Evolutionary conservation across 169 alveolate species (phyloP), one percentile per base, ranked within the genome.

Genomic region (Toxoplasma gondii): DNA sequence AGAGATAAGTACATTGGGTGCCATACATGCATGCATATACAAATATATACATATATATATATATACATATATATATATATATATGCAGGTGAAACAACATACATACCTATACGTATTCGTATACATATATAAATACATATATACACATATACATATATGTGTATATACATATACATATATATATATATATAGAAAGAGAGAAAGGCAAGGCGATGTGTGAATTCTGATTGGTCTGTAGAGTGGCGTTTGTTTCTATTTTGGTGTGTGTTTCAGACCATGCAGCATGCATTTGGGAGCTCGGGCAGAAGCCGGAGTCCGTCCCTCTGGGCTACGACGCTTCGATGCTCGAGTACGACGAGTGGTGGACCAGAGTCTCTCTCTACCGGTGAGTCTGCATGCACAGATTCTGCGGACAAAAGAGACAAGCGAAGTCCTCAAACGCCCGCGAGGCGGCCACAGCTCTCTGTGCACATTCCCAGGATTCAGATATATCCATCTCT

Each of bases 221-320:
- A n/a, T n/a, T n/a, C n/a, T n/a, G n/a, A n/a, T n/a, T n/a, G n/a
- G n/a, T n/a, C n/a, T n/a, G n/a, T n/a, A n/a, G n/a, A n/a, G n/a
- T 12, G 58, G 58, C 58, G 58, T 49, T n/a, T n/a, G 86, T 31
- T 4, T 78, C 45, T 4, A 1, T 1, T 19, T 19, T 10, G 29
- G 86, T n/a, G 43, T 31, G 45, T 78, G n/a, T 19, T 12, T 41
- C 70, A 96, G 97, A 96, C 80, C 70, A 96, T 31, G 92, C 96
- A 83, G 91, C 97, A 39, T 97, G 96, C 94, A 91, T 97, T 10
- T 97, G 98, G 98, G 97, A 95, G 93, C 94, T 95, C 93, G 93
- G 97, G 44, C 90, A 86, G 86, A 97, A 96, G 64, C 96, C 96
- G 19, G 96, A 94, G 45, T 95, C 93, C 36, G 93, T 91, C 45